Conservation (phyloP, 148 eudicot species). For the Persicaria tinctoria region DNA sequence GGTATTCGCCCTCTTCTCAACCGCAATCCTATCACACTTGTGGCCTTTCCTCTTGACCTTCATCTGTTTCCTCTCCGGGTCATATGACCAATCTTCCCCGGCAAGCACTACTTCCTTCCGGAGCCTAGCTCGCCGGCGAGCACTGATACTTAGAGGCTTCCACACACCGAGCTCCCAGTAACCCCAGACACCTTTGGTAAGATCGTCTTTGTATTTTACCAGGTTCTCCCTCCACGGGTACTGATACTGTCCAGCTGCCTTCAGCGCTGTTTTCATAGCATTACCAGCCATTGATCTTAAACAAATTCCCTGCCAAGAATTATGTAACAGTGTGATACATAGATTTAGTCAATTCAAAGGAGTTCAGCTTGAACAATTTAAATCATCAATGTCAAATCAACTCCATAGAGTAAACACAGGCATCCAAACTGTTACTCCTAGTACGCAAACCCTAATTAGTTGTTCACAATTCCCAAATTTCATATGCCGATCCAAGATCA, state of each 20-base stretch:
- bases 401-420: too few relatives aligned
- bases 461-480: too few relatives aligned
- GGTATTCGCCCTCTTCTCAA: conserved; percentile 67
- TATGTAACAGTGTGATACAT: background rate
- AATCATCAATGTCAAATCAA: too few relatives aligned
- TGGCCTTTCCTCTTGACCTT: conserved; percentile 78
- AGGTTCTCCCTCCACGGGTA: conserved; percentile 87
- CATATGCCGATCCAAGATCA: background rate
- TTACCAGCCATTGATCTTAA: conserved; percentile 52
- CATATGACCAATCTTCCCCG: conserved; percentile 72
- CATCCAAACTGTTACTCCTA: too few relatives aligned
- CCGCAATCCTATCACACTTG: conserved; percentile 65
- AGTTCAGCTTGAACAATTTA: too few relatives aligned
- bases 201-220: conserved; percentile 64
- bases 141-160: conserved; percentile 24
- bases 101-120: conserved; percentile 14
- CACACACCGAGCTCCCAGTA: conserved; percentile 95
- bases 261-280: conserved; percentile 51
- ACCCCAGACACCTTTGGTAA: conserved; percentile 87
- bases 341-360: background rate
- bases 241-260: conserved; percentile 62
- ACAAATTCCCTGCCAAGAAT: background rate
- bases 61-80: conserved; percentile 81
- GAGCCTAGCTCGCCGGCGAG: conserved; percentile 14
- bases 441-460: background rate